Conservation (phyloP, 805 yeast genomes). For the Saccharomyces paradoxus region DNA sequence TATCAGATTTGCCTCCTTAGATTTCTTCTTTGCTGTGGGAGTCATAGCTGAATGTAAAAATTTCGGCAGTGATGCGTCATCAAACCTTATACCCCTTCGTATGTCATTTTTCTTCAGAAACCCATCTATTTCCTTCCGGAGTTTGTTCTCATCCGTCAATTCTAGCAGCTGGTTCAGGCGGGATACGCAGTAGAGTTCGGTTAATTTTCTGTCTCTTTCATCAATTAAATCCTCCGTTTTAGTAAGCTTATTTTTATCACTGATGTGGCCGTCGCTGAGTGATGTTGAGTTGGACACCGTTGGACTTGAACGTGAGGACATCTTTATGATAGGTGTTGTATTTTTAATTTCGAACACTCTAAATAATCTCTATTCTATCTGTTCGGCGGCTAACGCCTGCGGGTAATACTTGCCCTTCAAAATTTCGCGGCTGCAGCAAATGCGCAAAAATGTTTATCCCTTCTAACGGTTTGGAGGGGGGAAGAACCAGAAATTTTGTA, state of each 20-base stretch:
- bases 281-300: background rate
- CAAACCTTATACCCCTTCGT: constrained; percentile 38
- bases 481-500: background rate
- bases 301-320: background rate
- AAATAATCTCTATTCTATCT: background rate
- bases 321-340: background rate
- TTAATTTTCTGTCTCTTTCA: constrained; percentile 47
- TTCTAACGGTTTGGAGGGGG: background rate
- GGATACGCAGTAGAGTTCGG: constrained; percentile 55
- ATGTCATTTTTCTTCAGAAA: constrained; percentile 48
- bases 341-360: background rate
- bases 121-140: constrained; percentile 33
- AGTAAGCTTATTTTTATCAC: background rate
- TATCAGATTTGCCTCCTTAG: background rate
- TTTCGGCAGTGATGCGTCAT: constrained; percentile 23
- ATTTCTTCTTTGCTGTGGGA: background rate
- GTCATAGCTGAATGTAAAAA: background rate
- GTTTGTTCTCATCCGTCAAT: constrained; percentile 35
- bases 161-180: constrained; percentile 39
- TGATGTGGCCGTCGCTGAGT: background rate
- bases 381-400: background rate
- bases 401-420: background rate
- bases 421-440: background rate
- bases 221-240: constrained; percentile 33
- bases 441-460: background rate